Evolutionary conservation across 495 filamentous ascomycete species (phyloP).

Genomic region (Trypethelium eluteriae): DNA sequence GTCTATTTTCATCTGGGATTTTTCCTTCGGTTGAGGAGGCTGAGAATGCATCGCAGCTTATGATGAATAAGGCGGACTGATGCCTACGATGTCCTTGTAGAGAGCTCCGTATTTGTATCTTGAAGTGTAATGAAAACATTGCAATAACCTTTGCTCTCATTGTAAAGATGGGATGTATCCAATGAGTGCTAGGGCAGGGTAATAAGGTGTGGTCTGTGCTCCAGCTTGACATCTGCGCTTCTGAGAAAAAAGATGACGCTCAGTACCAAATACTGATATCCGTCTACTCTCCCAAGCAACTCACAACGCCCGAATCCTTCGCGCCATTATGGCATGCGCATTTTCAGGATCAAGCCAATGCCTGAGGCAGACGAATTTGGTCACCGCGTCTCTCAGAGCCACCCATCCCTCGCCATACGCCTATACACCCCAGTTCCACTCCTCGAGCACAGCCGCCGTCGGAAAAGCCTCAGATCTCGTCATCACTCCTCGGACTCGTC

Average conservation of each 20-base stretch:
- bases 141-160: not conserved
- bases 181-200: not conserved
- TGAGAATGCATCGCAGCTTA: not conserved
- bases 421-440: not conserved
- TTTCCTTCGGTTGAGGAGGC: not conserved
- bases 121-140: not conserved
- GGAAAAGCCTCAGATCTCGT: not conserved
- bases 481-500: not conserved
- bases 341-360: not conserved
- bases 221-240: too few species aligned
- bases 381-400: not conserved
- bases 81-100: too few species aligned
- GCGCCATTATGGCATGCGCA: not conserved
- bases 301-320: not conserved
- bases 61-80: too few species aligned
- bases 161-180: not conserved
- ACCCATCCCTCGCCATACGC: not conserved
- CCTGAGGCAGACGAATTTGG: not conserved
- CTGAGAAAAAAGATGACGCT: too few species aligned
- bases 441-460: not conserved
- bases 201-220: not conserved
- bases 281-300: not conserved
- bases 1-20: not conserved
- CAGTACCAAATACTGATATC: too few species aligned
- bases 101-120: not conserved